Evolutionary conservation across 495 filamentous ascomycete species (phyloP).

Genomic region (Parmelia sp.): DNA sequence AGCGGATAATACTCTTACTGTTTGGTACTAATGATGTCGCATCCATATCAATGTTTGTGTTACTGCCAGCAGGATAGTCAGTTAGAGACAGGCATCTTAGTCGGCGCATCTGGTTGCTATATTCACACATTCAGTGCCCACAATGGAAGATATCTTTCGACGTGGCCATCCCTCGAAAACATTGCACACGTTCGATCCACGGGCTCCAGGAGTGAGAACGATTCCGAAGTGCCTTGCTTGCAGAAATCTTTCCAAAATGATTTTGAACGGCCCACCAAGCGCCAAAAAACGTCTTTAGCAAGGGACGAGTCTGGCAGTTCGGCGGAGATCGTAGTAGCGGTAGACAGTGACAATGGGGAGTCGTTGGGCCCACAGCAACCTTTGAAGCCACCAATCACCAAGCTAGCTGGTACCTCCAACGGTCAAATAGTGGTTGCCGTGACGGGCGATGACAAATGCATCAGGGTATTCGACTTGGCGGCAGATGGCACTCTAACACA

Average conservation of each 20-base stretch:
- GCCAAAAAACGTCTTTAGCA: slow-evolving; percentile 40
- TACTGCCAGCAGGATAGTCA: slow-evolving; percentile 36
- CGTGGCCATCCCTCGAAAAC: slow-evolving; percentile 44
- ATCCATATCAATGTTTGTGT: slow-evolving; percentile 50
- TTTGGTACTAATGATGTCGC: slow-evolving; percentile 31
- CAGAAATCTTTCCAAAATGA: slow-evolving; percentile 14
- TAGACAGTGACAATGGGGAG: slow-evolving; percentile 25
- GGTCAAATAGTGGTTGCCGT: slow-evolving; percentile 64
- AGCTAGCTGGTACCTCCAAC: slow-evolving; percentile 50
- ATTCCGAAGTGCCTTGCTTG: background rate
- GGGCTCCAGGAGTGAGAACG: slow-evolving; percentile 3
- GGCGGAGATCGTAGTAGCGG: slow-evolving; percentile 23
- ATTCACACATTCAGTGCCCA: slow-evolving; percentile 46
- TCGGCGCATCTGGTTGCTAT: slow-evolving; percentile 51
- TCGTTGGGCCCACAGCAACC: slow-evolving; percentile 28
- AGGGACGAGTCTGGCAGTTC: slow-evolving; percentile 23
- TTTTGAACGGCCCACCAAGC: slow-evolving; percentile 46
- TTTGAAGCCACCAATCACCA: slow-evolving; percentile 29
- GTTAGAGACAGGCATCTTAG: slow-evolving; percentile 37
- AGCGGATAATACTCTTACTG: background rate
- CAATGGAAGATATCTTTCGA: slow-evolving; percentile 39
- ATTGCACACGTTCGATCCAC: slow-evolving; percentile 9
- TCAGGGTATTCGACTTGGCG: slow-evolving; percentile 70
- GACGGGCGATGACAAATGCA: slow-evolving; percentile 82
- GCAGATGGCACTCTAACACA: slow-evolving; percentile 54